Evolutionary conservation across 352 stramenopile species (phyloP).

Genomic region (Pseudoperonospora humuli): DNA sequence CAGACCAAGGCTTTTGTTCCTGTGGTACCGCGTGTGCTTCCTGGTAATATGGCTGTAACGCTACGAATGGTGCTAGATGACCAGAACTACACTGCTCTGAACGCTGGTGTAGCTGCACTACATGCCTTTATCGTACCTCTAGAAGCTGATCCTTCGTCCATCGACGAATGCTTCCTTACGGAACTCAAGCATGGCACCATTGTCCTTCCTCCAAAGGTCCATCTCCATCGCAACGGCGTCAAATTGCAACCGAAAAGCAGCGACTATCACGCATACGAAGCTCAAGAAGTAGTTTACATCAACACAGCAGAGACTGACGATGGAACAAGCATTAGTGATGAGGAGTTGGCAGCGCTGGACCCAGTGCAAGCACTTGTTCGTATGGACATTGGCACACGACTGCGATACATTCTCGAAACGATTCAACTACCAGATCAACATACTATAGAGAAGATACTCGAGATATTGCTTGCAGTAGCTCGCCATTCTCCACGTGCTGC

Average conservation of each 20-base stretch:
- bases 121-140: constrained; percentile 48
- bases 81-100: constrained; percentile 55
- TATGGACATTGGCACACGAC: constrained; percentile 45
- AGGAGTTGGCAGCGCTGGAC: constrained; percentile 44
- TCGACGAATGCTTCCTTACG: constrained; percentile 3
- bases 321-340: constrained; percentile 33
- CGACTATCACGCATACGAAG: neutral
- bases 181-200: constrained; percentile 28
- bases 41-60: constrained; percentile 37
- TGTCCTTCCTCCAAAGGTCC: constrained; percentile 21
- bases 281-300: constrained; percentile 44
- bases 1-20: constrained; percentile 9
- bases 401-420: constrained; percentile 44
- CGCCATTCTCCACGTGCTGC: constrained; percentile 42
- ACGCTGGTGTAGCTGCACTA: constrained; percentile 35
- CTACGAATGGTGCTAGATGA: constrained; percentile 52
- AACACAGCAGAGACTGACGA: constrained; percentile 34
- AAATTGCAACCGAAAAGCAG: neutral
- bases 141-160: neutral
- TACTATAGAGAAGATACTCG: constrained; percentile 43
- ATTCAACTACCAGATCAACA: constrained; percentile 37
- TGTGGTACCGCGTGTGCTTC: constrained; percentile 27
- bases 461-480: constrained; percentile 41
- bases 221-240: constrained; percentile 33
- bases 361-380: constrained; percentile 48